Evolutionary conservation across 257 asterid species (phyloP).

Genomic region (Solanum pennellii): DNA sequence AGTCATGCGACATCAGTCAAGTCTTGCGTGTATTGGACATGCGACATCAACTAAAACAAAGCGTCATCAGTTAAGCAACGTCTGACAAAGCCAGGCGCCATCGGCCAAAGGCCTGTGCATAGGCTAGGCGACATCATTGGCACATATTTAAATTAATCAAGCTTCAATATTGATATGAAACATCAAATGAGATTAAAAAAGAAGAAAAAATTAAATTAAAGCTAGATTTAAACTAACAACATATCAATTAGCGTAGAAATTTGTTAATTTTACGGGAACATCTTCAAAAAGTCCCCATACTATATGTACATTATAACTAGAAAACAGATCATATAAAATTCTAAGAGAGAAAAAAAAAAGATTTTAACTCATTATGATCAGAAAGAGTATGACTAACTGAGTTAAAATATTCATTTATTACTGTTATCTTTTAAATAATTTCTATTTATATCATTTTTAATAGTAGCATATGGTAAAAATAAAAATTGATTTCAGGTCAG

Average conservation of each 20-base stretch:
- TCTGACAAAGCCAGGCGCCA: too few species aligned
- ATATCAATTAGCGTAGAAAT: neutral
- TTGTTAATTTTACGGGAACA: neutral
- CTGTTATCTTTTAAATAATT: neutral
- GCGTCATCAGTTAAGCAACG: neutral
- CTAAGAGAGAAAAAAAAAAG: neutral
- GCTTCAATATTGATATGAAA: neutral
- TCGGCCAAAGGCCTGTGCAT: too few species aligned
- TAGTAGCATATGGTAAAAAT: neutral
- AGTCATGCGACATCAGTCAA: neutral
- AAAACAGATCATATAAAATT: neutral
- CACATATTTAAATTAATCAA: neutral
- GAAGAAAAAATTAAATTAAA: neutral
- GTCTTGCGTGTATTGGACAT: accelerated
- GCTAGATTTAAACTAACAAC: neutral
- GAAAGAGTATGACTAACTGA: neutral
- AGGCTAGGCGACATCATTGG: too few species aligned
- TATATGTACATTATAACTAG: neutral
- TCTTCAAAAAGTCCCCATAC: neutral
- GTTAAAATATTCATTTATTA: neutral
- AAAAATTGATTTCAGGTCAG: neutral
- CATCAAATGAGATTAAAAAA: neutral
- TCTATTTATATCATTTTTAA: neutral
- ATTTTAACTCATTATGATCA: neutral
- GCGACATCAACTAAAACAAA: accelerated